Percentiles rank a stretch among this genome's conserved stretches.
Conservation (phyloP, 2,329 filamentous ascomycete genomes). For the Fusarium tupiense region DNA sequence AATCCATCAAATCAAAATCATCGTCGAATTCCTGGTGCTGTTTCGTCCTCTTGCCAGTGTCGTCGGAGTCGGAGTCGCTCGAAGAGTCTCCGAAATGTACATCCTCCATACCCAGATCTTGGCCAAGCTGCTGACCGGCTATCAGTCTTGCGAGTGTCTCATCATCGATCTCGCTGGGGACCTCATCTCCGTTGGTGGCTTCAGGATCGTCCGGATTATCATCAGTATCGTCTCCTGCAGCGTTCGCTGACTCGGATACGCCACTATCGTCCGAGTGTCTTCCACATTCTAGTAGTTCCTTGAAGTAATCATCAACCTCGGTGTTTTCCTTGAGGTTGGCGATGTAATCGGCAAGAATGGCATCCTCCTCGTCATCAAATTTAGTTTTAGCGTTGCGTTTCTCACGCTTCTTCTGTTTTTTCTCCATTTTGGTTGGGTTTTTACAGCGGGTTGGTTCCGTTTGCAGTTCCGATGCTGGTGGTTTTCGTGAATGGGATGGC, state of each 20-base stretch:
- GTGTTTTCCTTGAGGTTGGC: slow-evolving; percentile 67
- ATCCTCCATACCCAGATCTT: slow-evolving; percentile 32
- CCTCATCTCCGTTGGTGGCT: slow-evolving; percentile 8
- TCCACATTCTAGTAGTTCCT: slow-evolving; percentile 18
- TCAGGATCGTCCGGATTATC: slow-evolving; percentile 8
- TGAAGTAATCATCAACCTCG: slow-evolving; percentile 58
- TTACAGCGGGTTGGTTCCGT: neutral
- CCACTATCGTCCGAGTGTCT: slow-evolving; percentile 13
- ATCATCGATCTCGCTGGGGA: slow-evolving; percentile 41
- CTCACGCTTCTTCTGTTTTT: slow-evolving; percentile 31
- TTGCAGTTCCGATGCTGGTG: neutral
- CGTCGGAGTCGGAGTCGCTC: slow-evolving; percentile 25
- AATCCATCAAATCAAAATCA: slow-evolving; percentile 88
- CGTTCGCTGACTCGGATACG: slow-evolving; percentile 57
- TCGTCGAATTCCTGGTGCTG: slow-evolving; percentile 57
- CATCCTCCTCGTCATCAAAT: slow-evolving; percentile 58
- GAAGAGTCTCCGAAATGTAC: slow-evolving; percentile 24
- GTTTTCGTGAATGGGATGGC: neutral
- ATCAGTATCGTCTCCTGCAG: slow-evolving; percentile 39
- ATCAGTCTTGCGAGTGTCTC: slow-evolving; percentile 41
- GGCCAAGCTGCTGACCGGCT: slow-evolving; percentile 34
- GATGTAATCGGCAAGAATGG: slow-evolving; percentile 75
- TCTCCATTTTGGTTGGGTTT: slow-evolving; percentile 10
- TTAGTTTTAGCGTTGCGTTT: slow-evolving; percentile 27
- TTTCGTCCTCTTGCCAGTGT: slow-evolving; percentile 48